Evolutionary conservation across 1,284 basidiomycete genomes (phyloP).

Genomic region (Pseudozyma sp.): DNA sequence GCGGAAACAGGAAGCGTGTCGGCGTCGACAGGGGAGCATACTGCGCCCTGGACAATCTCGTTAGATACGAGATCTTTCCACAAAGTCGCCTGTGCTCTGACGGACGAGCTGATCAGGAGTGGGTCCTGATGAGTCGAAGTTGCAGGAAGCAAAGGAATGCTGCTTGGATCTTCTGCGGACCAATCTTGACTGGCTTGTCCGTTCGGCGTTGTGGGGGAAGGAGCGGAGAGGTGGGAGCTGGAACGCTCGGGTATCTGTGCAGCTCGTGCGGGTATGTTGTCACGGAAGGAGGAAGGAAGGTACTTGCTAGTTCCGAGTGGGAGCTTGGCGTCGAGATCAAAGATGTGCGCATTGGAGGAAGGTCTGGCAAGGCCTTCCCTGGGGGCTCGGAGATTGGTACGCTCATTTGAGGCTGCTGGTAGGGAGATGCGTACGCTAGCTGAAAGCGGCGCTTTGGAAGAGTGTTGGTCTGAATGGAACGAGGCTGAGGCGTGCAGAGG

Average conservation of each 20-base stretch:
- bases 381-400: background rate
- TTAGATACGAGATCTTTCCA: constrained; percentile 17
- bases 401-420: background rate
- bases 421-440: background rate
- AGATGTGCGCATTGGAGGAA: constrained; percentile 24
- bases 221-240: constrained; percentile 24
- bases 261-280: constrained; percentile 7
- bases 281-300: constrained; percentile 36
- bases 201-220: background rate
- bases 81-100: constrained; percentile 7
- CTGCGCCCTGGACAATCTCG: constrained; percentile 15
- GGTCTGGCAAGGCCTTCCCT: constrained; percentile 15
- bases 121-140: background rate
- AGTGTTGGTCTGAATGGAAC: background rate
- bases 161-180: constrained; percentile 31
- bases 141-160: constrained; percentile 28
- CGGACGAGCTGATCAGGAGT: background rate
- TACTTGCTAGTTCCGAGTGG: constrained; percentile 19
- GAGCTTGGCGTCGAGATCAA: constrained; percentile 47
- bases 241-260: constrained; percentile 36
- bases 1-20: constrained; percentile 50
- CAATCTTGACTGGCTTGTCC: constrained; percentile 4
- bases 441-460: too few species aligned
- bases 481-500: background rate
- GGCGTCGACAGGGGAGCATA: constrained; percentile 19